Evolutionary conservation across 1,284 basidiomycete genomes (phyloP), one percentile per base, ranked within the genome.

Genomic region (Marasmius oreades): DNA sequence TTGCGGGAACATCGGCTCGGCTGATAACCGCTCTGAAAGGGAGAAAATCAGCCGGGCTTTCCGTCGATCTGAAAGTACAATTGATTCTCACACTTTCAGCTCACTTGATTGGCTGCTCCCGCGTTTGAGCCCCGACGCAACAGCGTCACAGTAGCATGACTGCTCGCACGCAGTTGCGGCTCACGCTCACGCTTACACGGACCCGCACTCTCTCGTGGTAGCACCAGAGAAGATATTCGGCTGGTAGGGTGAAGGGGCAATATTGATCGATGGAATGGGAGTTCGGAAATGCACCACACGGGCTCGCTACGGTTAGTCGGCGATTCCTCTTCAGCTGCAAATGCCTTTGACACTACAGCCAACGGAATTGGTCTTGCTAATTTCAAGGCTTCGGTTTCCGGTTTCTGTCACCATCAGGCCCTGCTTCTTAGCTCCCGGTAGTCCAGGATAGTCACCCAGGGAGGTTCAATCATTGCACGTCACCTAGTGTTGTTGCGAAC

Each of bases 401-500:
- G 20, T 18, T 20, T 8, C 11, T 31, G 28, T 31, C 4, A 31
- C 28, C 10, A 10, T 31, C 28, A 10, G 28, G 5, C 5, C 10
- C 28, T 31, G 28, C n/a, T n/a, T n/a, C n/a, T 22, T 26, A 11
- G 46, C 39, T 11, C 24, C 39, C 18, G 26, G 47, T 8, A 50
- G 11, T 18, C 22, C 34, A 5, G 56, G 43, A 24, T 23, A 42
- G 34, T 47, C 52, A 14, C 52, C 53, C 43, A 54, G 2, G 57
- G 57, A 20, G 57, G 57, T 16, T 55, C 57, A 6, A 55, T 20
- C 6, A 52, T 43, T 7, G 55, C 58, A 34, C 52, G 22, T 56
- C 43, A 26, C 61, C 61, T 7, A 72, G 58, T 1, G 71, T 71
- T 1, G 73, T 79, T 6, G 76, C 76, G 63, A 80, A 85, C 57